Evolutionary conservation across 1,139 yeast species (phyloP).

Genomic region (Scheffersomyces lignicola): DNA sequence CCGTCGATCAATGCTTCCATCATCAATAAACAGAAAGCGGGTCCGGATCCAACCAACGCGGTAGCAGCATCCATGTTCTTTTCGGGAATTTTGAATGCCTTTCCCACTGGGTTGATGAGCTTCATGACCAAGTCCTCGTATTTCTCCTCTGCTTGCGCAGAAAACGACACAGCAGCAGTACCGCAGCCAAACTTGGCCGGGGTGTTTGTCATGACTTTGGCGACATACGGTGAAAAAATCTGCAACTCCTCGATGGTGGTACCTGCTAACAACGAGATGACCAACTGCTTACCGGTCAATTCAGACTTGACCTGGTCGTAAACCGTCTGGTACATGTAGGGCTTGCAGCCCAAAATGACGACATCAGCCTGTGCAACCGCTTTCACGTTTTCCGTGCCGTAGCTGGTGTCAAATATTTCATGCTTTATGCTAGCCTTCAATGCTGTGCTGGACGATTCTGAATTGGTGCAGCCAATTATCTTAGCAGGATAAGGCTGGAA

Average conservation of each 20-base stretch:
- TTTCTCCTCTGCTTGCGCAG: constrained; percentile 46
- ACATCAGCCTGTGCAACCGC: constrained; percentile 69
- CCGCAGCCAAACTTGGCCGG: constrained; percentile 93
- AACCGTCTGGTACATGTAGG: constrained; percentile 69
- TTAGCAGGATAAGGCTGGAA: constrained; percentile 64
- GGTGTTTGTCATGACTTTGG: constrained; percentile 97
- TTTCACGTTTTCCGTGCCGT: constrained; percentile 51
- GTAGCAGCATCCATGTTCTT: constrained; percentile 97
- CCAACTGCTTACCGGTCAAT: constrained; percentile 54
- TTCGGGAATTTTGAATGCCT: constrained; percentile 74
- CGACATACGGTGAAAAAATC: constrained; percentile 56
- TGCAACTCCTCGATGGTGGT: constrained; percentile 75
- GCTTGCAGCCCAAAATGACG: constrained; percentile 83
- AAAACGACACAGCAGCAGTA: constrained; percentile 82
- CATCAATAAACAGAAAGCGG: constrained; percentile 89
- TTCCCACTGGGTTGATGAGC: constrained; percentile 65
- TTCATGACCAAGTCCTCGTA: constrained; percentile 57
- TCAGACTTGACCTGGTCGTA: constrained; percentile 43
- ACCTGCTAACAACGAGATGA: constrained; percentile 90
- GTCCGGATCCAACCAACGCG: constrained; percentile 93
- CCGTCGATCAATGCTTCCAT: constrained; percentile 94
- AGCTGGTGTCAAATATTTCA: constrained; percentile 54
- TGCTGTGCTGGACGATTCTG: constrained; percentile 49
- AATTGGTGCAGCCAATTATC: constrained; percentile 75
- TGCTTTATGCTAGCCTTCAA: constrained; percentile 42